Percentiles rank a stretch among this genome's conserved stretches.
These are phyloP conservation scores for Ophiostoma quercus DNA, from an alignment of 2,329 filamentous ascomycete genomes.

Conservation along the genomic window DNA sequence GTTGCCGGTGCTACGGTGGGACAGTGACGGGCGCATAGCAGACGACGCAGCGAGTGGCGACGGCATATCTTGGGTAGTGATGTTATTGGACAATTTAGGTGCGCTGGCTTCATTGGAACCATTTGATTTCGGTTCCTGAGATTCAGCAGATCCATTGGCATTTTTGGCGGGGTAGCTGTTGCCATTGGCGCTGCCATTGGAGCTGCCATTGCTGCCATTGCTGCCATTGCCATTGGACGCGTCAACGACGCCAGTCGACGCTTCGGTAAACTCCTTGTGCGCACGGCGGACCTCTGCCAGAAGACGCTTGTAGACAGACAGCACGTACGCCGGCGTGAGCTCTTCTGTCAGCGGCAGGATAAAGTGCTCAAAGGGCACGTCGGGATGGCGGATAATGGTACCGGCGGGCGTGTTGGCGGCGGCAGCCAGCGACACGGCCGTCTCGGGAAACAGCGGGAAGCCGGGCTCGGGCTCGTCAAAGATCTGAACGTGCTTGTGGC, in stretches of 20 bases:
- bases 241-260: background rate
- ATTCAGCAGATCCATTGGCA: background rate
- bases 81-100: background rate
- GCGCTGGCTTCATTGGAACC: background rate
- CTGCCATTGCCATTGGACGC: background rate
- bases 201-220: background rate
- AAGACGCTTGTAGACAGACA: constrained; percentile 27
- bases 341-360: constrained; percentile 23
- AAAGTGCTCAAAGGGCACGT: constrained; percentile 29
- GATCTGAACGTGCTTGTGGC: constrained; percentile 44
- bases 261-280: constrained; percentile 22
- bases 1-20: constrained; percentile 16
- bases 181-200: background rate
- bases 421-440: constrained; percentile 3
- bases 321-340: constrained; percentile 21
- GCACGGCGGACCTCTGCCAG: constrained; percentile 24
- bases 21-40: constrained; percentile 5
- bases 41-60: background rate
- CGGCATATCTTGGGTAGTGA: background rate
- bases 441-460: constrained; percentile 29
- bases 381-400: constrained; percentile 25
- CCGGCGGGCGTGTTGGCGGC: background rate
- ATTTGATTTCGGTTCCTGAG: background rate
- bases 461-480: constrained; percentile 34
- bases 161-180: background rate